Percentiles rank a stretch among this genome's conserved stretches.
Conservation (phyloP, 2,329 filamentous ascomycete genomes). For the Curvularia hawaiiensis region DNA sequence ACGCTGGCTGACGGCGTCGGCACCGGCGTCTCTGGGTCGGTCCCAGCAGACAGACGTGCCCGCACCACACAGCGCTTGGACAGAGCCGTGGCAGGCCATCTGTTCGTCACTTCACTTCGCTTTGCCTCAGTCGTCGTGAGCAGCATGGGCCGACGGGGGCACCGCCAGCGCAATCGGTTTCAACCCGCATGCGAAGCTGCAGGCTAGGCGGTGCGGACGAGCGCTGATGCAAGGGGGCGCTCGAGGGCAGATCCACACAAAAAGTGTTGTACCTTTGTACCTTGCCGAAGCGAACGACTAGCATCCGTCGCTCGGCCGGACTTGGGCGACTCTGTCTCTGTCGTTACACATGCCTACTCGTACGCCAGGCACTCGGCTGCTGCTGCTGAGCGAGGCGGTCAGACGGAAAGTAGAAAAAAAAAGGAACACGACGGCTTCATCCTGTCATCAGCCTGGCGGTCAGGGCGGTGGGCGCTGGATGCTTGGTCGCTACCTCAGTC, state of each 20-base stretch:
- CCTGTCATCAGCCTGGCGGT: not conserved
- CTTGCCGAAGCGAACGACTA: conserved; percentile 48
- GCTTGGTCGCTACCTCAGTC: not conserved
- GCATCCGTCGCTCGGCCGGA: conserved; percentile 22
- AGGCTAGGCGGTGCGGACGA: conserved; percentile 34
- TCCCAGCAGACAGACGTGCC: conserved; percentile 12
- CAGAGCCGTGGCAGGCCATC: conserved; percentile 4
- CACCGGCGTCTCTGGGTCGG: conserved; percentile 3
- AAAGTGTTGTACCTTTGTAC: conserved; percentile 44
- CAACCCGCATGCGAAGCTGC: conserved; percentile 28
- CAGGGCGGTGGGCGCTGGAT: not conserved
- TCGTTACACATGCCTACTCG: not conserved
- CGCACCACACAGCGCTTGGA: not conserved
- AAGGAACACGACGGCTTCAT: not conserved
- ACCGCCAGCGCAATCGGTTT: conserved; percentile 30
- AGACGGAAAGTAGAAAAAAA: no score
- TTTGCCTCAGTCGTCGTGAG: not conserved
- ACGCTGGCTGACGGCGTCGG: conserved; percentile 19
- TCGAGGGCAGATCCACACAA: conserved; percentile 40
- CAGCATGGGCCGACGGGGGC: conserved; percentile 20
- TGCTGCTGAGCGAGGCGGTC: not conserved
- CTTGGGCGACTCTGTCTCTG: not conserved
- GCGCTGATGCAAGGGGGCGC: conserved; percentile 45
- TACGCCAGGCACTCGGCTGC: not conserved
- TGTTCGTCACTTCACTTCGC: no score